phyloP scores from a whole-genome alignment of 331 rosid species.

The Erythrophleum ivorense region DNA sequence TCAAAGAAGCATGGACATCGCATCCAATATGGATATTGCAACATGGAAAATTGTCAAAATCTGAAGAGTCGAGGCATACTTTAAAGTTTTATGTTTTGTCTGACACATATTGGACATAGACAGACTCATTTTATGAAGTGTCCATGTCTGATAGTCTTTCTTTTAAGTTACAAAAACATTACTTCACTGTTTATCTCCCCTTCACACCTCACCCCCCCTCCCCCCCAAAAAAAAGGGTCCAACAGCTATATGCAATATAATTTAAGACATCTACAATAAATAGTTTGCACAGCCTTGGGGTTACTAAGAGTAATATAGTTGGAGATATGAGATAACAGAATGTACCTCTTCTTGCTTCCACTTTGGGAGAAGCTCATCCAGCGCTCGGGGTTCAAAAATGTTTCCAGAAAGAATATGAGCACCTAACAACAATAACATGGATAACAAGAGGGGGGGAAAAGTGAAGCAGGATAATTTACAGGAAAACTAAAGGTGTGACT shows the following conservation, averaged over 20 bases:
- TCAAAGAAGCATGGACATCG: neutral
- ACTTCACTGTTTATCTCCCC: neutral
- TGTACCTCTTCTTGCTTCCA: constrained; percentile 88
- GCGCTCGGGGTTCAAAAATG: constrained; percentile 91
- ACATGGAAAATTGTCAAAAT: neutral
- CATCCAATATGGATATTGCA: neutral
- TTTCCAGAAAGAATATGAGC: constrained; percentile 94
- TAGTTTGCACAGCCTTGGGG: neutral
- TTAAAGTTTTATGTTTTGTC: neutral
- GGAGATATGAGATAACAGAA: constrained; percentile 21
- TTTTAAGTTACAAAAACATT: neutral
- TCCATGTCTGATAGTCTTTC: neutral
- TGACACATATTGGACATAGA: neutral
- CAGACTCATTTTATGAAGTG: neutral
- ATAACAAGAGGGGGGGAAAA: neutral
- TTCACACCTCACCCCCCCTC: neutral
- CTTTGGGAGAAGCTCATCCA: constrained; percentile 84
- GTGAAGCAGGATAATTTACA: neutral
- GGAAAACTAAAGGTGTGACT: neutral
- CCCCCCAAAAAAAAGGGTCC: neutral
- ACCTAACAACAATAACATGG: constrained; percentile 51
- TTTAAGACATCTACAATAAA: neutral
- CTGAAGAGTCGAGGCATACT: neutral
- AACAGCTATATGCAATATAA: neutral
- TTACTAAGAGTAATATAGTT: neutral